These are phyloP conservation scores for Carex myosuroides DNA, from an alignment of 176 grass and related monocot species.

Conservation along the genomic window DNA sequence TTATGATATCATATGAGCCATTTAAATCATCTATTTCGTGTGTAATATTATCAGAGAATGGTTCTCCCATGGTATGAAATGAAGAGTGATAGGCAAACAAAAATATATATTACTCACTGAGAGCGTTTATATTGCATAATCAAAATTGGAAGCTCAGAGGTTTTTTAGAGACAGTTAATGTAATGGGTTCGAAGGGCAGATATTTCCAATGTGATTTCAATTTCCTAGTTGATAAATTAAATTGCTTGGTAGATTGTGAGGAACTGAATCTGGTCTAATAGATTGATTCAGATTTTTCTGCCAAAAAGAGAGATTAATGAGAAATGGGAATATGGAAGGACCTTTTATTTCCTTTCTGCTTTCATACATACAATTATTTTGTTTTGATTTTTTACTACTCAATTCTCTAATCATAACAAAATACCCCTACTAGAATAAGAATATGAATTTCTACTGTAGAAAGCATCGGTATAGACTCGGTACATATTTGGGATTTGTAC, in stretches of 20 bases:
- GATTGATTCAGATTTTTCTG: no score
- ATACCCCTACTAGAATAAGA: no score
- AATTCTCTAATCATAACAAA: background rate
- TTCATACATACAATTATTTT: background rate
- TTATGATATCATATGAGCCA: no score
- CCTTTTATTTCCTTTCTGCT: background rate
- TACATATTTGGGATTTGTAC: background rate
- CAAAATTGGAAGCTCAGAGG: background rate
- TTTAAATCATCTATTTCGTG: slow-evolving; percentile 32
- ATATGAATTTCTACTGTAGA: no score
- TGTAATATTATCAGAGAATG: slow-evolving; percentile 8
- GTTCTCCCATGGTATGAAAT: slow-evolving; percentile 14
- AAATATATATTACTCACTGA: background rate
- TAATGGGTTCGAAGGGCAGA: background rate
- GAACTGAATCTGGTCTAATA: background rate
- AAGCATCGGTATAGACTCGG: no score
- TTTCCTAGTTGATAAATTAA: background rate
- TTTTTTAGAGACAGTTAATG: no score
- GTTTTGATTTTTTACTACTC: no score
- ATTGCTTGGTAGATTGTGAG: background rate
- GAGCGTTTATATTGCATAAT: background rate
- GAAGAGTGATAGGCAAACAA: background rate
- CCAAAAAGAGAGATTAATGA: background rate
- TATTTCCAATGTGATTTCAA: background rate
- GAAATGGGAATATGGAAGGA: background rate